Evolutionary conservation across 1,139 yeast genomes (phyloP), one percentile per base, ranked within the genome.

Genomic region (Arxiozyma slooffiae): DNA sequence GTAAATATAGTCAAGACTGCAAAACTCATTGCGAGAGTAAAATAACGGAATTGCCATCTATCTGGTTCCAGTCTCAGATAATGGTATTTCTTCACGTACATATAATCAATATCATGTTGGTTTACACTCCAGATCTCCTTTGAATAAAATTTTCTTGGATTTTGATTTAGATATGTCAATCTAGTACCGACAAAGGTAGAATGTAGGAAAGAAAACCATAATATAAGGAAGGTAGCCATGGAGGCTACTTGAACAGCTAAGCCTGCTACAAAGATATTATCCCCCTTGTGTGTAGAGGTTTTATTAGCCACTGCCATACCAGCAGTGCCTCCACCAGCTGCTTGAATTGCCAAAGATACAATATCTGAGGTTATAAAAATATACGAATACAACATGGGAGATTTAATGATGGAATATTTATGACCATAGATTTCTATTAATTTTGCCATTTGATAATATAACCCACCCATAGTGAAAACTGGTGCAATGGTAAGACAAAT

Each of bases 381-480:
- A 59, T 81, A 79, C 0, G 89, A 77, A 66, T 88, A 89, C 66
- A 78, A 75, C 80, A 85, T 79, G 3, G 97, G 96, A 2, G 65
- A 60, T 57, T 76, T 78, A 53, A 89, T 66, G 0, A 77, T 62
- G 1, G 94, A 80, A 59, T 71, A 81, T 42, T 73, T 66, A 48
- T 78, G 71, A 7, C 95, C 95, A 64, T 80, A 85, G 7, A 86
- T 71, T 49, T 84, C 79, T 44, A 85, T 79, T 55, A 85, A 59
- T 66, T 86, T 88, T 4, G 89, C 94, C 60, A 88, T 74, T 48
- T 83, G 69, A 60, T 79, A 85, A 68, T 89, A 89, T 8, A 89
- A 74, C 5, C 95, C 96, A 4, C 85, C 97, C 89, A 87, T 85
- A 50, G 86, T 74, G 65, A 90, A 88, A 7, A 92, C 92, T 0